These are phyloP conservation scores for Cephalotrichum gorgonifer DNA, from an alignment of 2,329 filamentous ascomycete genomes.

Conservation along the genomic window DNA sequence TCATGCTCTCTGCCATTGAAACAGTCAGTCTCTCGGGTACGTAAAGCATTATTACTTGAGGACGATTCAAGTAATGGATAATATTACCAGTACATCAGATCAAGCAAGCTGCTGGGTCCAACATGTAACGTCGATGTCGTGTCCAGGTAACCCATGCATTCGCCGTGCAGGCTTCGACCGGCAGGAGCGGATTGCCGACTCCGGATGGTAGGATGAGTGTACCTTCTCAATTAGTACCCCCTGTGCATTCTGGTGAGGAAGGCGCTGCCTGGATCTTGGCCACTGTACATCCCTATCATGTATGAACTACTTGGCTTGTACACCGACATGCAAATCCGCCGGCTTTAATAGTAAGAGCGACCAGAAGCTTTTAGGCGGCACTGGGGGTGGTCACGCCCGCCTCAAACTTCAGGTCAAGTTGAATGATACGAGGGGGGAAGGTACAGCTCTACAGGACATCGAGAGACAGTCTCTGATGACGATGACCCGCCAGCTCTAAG, in stretches of 20 bases:
- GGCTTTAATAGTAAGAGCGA: not conserved
- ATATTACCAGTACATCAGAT: too few species aligned
- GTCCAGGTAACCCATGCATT: not conserved
- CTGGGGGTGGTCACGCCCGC: not conserved
- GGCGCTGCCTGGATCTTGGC: not conserved
- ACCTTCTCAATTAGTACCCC: not conserved
- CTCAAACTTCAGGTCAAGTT: not conserved
- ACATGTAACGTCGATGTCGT: not conserved
- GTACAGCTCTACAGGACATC: too few species aligned
- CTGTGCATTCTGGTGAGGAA: too few species aligned
- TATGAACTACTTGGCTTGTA: not conserved
- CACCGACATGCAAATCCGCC: not conserved
- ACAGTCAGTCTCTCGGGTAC: too few species aligned
- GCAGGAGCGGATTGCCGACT: slow-evolving; percentile 1
- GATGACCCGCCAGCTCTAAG: not conserved
- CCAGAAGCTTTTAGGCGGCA: not conserved
- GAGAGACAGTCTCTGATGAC: not conserved
- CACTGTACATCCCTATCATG: not conserved
- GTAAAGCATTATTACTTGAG: too few species aligned
- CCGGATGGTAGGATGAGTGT: slow-evolving; percentile 1
- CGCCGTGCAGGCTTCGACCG: not conserved
- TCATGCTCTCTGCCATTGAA: too few species aligned
- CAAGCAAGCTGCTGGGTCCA: too few species aligned
- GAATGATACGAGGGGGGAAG: not conserved
- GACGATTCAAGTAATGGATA: too few species aligned